Evolutionary conservation across 2,329 filamentous ascomycete genomes (phyloP).

Genomic region (Rutstroemia sp.): DNA sequence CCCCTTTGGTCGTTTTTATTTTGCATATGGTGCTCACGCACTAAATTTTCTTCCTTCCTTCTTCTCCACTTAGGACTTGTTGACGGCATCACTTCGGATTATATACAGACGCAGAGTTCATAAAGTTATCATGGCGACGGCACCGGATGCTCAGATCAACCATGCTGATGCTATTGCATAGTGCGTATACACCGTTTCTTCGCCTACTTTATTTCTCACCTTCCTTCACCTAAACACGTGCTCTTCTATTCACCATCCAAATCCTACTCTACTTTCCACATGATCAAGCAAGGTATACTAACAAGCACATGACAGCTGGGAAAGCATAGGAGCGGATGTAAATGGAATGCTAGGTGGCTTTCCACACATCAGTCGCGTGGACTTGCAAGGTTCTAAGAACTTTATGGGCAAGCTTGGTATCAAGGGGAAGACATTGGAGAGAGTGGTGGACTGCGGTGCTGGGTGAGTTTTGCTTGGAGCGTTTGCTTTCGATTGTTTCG

Average conservation of each 20-base stretch:
- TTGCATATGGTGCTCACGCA: no score
- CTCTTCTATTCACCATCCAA: not conserved
- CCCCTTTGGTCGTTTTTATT: no score
- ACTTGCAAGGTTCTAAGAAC: slow-evolving; percentile 61
- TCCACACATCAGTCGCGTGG: slow-evolving; percentile 60
- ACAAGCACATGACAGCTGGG: slow-evolving; percentile 32
- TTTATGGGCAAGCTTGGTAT: slow-evolving; percentile 61
- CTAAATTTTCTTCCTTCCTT: no score
- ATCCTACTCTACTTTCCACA: not conserved
- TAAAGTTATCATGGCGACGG: no score
- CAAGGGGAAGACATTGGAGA: slow-evolving; percentile 26
- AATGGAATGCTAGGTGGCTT: slow-evolving; percentile 77
- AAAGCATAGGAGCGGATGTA: slow-evolving; percentile 42
- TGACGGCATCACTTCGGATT: no score
- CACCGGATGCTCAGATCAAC: slow-evolving; percentile 5
- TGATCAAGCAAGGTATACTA: no score
- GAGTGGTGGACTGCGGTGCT: slow-evolving; percentile 33
- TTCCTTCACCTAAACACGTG: not conserved
- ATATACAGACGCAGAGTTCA: no score
- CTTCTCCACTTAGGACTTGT: no score
- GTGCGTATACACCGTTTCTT: not conserved
- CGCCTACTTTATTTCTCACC: not conserved
- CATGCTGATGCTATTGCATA: slow-evolving; percentile 5
- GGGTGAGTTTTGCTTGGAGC: slow-evolving; percentile 26
- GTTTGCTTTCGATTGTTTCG: not conserved